Percentiles rank a stretch among this genome's conserved stretches.
These are phyloP conservation scores for Kodamaea laetipori DNA, from an alignment of 805 yeast genomes.

Conservation along the genomic window DNA sequence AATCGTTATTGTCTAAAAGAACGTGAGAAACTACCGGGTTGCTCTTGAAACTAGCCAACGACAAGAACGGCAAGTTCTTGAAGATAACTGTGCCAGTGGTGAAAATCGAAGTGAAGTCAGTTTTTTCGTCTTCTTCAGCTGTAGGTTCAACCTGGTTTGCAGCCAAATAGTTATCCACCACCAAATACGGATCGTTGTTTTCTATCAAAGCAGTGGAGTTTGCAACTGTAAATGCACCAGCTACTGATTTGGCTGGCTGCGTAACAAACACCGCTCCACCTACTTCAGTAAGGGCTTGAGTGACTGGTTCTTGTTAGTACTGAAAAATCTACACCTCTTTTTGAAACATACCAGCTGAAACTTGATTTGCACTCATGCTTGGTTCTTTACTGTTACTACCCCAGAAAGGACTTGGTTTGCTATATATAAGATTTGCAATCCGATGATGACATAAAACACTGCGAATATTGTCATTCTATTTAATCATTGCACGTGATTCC, in stretches of 20 bases:
- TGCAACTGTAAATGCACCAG: slow-evolving; percentile 23
- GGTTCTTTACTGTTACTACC: background rate
- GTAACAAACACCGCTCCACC: slow-evolving; percentile 44
- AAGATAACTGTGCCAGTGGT: slow-evolving; percentile 57
- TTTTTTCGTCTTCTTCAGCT: background rate
- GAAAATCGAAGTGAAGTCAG: slow-evolving; percentile 46
- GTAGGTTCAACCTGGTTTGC: slow-evolving; percentile 17
- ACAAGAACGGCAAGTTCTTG: slow-evolving; percentile 60
- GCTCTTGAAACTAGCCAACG: slow-evolving; percentile 35
- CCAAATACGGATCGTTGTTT: slow-evolving; percentile 55
- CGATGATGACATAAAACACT: background rate
- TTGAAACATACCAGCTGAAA: slow-evolving; percentile 9
- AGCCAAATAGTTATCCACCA: slow-evolving; percentile 37
- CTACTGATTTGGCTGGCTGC: slow-evolving; percentile 49
- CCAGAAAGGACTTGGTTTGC: background rate
- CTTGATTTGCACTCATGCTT: slow-evolving; percentile 18
- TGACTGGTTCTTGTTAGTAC: slow-evolving; percentile 24
- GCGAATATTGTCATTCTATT: slow-evolving; percentile 9
- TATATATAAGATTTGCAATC: slow-evolving; percentile 6
- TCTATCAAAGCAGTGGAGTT: slow-evolving; percentile 35
- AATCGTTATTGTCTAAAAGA: slow-evolving; percentile 61
- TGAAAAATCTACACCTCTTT: background rate
- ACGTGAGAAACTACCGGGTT: slow-evolving; percentile 61
- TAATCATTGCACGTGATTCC: slow-evolving; percentile 19
- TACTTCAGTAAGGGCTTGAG: slow-evolving; percentile 28